Evolutionary conservation across 148 eudicot genomes (phyloP), one percentile per base, ranked within the genome.

Genomic region (Beta vulgaris): DNA sequence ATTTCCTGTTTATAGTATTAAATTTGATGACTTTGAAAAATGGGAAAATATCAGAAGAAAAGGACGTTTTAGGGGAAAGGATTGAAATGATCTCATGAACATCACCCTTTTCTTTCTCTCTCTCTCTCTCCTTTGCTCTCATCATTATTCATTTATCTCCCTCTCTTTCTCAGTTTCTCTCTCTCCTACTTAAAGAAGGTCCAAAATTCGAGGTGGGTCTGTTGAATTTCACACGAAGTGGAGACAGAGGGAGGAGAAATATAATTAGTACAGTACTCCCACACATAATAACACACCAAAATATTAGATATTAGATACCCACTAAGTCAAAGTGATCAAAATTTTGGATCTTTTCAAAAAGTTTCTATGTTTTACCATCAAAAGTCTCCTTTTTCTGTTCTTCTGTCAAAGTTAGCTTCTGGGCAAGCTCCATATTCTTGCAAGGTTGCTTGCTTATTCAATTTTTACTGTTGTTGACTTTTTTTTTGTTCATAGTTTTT

Each of bases 251-350:
- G n/a, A n/a, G n/a, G n/a, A n/a, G n/a, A n/a, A n/a, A n/a, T n/a
- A n/a, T n/a, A n/a, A n/a, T 3, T 19, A 43, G 28, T 57, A 57
- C 29, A 57, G n/a, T 23, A 53, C 58, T 53, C 23, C 23, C 58
- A 21, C 58, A 53, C 21, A 53, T n/a, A n/a, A n/a, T 46, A 46
- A 3, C 12, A 29, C 34, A 71, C 12, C 54, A 39, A 46, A 26
- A 23, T 15, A 70, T n/a, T n/a, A n/a, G n/a, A n/a, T n/a, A n/a
- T n/a, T n/a, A 76, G 75, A 74, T 77, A 66, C 74, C 78, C 46
- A 59, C 73, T 59, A 84, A 84, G 80, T 81, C 82, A 81, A 84
- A 69, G 66, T 29, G 77, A 84, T 77, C 79, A 80, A 53, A 43
- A 54, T 73, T 75, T 75, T 81, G 58, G 68, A 79, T 79, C 80